These are phyloP conservation scores for Penicillium brevicompactum DNA, from an alignment of 2,329 filamentous ascomycete species.

Conservation along the genomic window DNA sequence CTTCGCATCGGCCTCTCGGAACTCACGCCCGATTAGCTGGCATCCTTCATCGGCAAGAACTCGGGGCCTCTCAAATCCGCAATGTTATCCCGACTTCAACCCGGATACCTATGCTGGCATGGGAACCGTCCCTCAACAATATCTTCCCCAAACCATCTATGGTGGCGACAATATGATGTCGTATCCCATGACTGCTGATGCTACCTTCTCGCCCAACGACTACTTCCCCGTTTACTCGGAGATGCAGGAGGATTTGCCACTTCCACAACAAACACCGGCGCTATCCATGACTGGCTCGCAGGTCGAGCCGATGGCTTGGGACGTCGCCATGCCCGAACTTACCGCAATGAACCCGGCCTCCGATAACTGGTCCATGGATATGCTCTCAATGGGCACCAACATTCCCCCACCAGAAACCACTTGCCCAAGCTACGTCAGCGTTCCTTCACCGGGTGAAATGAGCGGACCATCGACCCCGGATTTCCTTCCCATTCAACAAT, in stretches of 20 bases:
- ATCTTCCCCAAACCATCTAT: slow-evolving; percentile 20
- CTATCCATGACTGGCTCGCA: slow-evolving; percentile 30
- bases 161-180: slow-evolving; percentile 23
- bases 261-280: slow-evolving; percentile 23
- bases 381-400: slow-evolving; percentile 35
- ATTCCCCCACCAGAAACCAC: slow-evolving; percentile 33
- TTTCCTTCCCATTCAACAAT: slow-evolving; percentile 40
- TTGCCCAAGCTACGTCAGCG: slow-evolving; percentile 36
- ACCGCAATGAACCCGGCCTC: slow-evolving; percentile 28
- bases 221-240: slow-evolving; percentile 24
- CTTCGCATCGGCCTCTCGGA: slow-evolving; percentile 40
- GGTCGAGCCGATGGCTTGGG: slow-evolving; percentile 31
- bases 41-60: slow-evolving; percentile 62
- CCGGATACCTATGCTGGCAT: slow-evolving; percentile 24
- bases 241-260: slow-evolving; percentile 22
- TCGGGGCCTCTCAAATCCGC: slow-evolving; percentile 30
- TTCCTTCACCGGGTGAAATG: slow-evolving; percentile 37
- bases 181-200: slow-evolving; percentile 24
- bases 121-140: slow-evolving; percentile 18
- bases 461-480: slow-evolving; percentile 42
- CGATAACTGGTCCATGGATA: slow-evolving; percentile 36
- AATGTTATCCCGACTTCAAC: slow-evolving; percentile 22
- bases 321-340: slow-evolving; percentile 18
- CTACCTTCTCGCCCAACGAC: slow-evolving; percentile 23
- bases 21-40: slow-evolving; percentile 71